These are phyloP conservation scores for Akanthomyces uredinophilus DNA, from an alignment of 2,329 filamentous ascomycete species.

Conservation along the genomic window DNA sequence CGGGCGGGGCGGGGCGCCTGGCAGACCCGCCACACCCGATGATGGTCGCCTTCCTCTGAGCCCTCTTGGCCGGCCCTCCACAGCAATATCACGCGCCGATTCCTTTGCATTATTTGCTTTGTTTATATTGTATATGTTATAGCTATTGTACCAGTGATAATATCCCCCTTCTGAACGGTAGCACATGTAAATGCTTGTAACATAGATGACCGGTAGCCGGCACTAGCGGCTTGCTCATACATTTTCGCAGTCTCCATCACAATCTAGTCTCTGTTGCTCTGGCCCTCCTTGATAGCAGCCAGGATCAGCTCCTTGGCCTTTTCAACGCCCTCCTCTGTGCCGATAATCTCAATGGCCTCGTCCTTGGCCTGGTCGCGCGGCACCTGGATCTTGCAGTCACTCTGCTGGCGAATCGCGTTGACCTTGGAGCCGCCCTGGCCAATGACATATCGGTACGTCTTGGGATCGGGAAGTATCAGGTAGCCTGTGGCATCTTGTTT, in stretches of 20 bases:
- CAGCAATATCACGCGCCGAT: too few relatives aligned
- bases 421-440: constrained; percentile 86
- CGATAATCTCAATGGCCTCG: constrained; percentile 88
- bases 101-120: background rate
- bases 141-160: background rate
- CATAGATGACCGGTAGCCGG: background rate
- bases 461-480: constrained; percentile 82
- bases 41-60: too few relatives aligned
- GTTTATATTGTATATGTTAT: background rate
- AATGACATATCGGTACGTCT: constrained; percentile 84
- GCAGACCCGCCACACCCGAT: too few relatives aligned
- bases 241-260: background rate
- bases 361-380: constrained; percentile 69
- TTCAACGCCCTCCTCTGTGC: constrained; percentile 73
- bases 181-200: background rate
- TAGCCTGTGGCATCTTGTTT: constrained; percentile 75
- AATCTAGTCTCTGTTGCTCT: constrained; percentile 20
- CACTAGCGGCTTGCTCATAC: background rate
- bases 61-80: too few relatives aligned
- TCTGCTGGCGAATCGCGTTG: constrained; percentile 87
- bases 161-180: background rate
- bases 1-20: too few relatives aligned
- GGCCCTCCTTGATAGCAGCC: constrained; percentile 66
- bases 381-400: constrained; percentile 89
- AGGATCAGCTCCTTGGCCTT: constrained; percentile 85